Base-by-base conservation (phyloP, 371 early-diverging fungal genomes). In the Apophysomyces sp. region DNA sequence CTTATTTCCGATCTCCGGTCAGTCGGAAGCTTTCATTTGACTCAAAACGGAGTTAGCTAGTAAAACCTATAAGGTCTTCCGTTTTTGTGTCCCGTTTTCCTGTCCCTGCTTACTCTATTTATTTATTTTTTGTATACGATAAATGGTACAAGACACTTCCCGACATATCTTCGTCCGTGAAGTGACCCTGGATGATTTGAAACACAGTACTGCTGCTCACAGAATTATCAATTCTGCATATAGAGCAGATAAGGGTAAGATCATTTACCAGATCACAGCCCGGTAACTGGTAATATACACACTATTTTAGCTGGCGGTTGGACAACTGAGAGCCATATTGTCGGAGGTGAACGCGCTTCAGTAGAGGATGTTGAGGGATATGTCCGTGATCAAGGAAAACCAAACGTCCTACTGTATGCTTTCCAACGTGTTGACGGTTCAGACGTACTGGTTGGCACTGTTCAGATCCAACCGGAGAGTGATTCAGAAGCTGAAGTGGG, bases 311-410 rank as follows among this genome's bases (percentile, higher is more conserved):
- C 36, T 69, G 78, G 75, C 27, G 77, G 80, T 56, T 80, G 80
- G 80, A 80, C 80, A 21, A 74, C 71, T 1, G 80, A 80, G 53
- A 61, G 64, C 21, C 63, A 72, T 32, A 55, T 73, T 32, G 75
- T 80, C 12, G 40, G 36, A 24, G 80, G 80, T 16, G 55, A 62
- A 21, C 67, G 80, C 27, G 73, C 66, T 15, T 67, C 67, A 8
- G 44, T 55, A 12, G 63, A 76, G 16, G 71, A 72, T 21, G 61
- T 80, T 24, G 52, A 66, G 28, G 9, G 37, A 6, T 59, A 54
- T 24, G 70, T 80, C 21, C 4, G 13, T 7, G 34, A 52, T 12
- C 65, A 60, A 29, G 75, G 73, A 3, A 60, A 66, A 18, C 69
- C 74, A 7, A 66, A 74, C 32, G 60, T 67, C 13, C 59, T 79